Evolutionary conservation across 139 green algal species (phyloP), one percentile per base, ranked within the genome.

Genomic region (Choricystis sp.): DNA sequence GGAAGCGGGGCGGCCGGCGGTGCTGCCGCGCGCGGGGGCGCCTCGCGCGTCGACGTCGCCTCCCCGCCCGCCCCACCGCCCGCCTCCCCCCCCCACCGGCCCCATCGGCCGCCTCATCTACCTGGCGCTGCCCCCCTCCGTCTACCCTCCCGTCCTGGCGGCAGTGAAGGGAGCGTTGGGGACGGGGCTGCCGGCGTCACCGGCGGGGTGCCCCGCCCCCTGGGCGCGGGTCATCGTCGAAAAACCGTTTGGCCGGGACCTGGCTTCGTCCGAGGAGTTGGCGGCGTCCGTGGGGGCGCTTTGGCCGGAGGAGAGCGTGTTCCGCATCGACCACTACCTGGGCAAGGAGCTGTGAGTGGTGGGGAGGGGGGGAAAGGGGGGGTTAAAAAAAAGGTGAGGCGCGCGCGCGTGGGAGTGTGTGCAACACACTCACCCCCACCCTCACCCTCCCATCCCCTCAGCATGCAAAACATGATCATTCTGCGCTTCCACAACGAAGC

Each of bases 311-410:
- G 91, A 99, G 19, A 83, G 98, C 76, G 98, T 96, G 28, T 99
- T 95, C 80, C 81, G 94, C 66, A 99, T 99, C 75, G 93, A 99
- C 76, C 93, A 99, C 80, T 99, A 99, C 80, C 83, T 98, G 48
- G 92, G 91, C 70, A 99, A 99, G 78, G 93, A 99, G 84, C 77
- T 99, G 40, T n/a, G n/a, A n/a, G n/a, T n/a, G n/a, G n/a, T n/a
- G n/a, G n/a, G n/a, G n/a, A n/a, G n/a, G n/a, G n/a, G n/a, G n/a
- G n/a, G n/a, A n/a, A n/a, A n/a, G n/a, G n/a, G n/a, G n/a, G n/a
- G n/a, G n/a, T n/a, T n/a, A n/a, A n/a, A n/a, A n/a, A n/a, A n/a
- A n/a, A n/a, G n/a, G n/a, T n/a, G n/a, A n/a, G n/a, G n/a, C n/a
- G n/a, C n/a, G n/a, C n/a, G n/a, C n/a, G n/a, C n/a, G n/a, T n/a